Conservation (phyloP, 1,139 yeast species). For the Scheffersomyces illinoinensis region DNA sequence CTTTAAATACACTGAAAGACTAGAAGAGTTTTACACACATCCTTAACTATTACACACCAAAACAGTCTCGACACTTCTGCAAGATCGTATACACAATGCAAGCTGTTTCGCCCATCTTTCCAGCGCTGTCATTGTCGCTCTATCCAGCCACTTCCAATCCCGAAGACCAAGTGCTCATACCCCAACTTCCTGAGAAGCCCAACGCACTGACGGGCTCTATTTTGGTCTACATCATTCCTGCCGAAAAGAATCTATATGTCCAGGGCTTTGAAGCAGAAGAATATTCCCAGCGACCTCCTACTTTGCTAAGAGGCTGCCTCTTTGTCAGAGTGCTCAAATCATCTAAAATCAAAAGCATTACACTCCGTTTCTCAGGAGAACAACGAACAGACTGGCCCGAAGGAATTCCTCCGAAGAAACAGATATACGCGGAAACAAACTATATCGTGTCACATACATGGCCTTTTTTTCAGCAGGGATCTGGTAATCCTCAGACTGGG, state of each 20-base stretch:
- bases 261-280: conserved; percentile 79
- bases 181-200: conserved; percentile 54
- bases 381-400: conserved; percentile 97
- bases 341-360: conserved; percentile 69
- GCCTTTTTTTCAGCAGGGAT: conserved; percentile 73
- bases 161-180: conserved; percentile 17
- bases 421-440: conserved; percentile 61
- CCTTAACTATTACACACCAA: background rate
- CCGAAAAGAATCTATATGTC: conserved; percentile 77
- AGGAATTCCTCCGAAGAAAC: conserved; percentile 90
- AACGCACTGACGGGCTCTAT: conserved; percentile 47
- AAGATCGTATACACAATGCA: conserved; percentile 1
- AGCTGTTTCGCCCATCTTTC: conserved; percentile 30
- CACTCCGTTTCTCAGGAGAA: conserved; percentile 66
- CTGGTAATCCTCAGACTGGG: conserved; percentile 46
- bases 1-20: background rate
- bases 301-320: conserved; percentile 80
- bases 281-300: conserved; percentile 70
- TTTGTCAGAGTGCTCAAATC: conserved; percentile 73
- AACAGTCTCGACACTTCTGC: background rate
- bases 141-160: conserved; percentile 5
- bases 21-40: background rate
- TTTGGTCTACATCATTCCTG: conserved; percentile 58
- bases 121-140: conserved; percentile 30
- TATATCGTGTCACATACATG: conserved; percentile 80